Conservation (phyloP, 768 basidiomycete species). For the Mycena chlorophos region DNA sequence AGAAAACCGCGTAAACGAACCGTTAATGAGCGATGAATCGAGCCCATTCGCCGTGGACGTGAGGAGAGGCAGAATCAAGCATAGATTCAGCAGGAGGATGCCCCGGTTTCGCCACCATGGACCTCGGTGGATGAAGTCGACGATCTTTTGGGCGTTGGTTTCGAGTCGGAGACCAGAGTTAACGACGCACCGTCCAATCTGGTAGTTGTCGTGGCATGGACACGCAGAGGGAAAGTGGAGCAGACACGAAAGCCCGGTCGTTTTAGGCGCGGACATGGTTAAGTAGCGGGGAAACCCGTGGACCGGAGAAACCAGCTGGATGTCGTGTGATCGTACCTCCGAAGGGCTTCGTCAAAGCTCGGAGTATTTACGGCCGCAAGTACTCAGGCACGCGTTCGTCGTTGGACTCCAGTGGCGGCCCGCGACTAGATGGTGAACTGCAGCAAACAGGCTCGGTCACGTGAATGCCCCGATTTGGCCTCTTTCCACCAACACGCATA, state of each 20-base stretch:
- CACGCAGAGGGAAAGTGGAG: not conserved
- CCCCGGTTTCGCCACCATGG: conserved; percentile 66
- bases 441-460: not conserved
- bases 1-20: conserved; percentile 22
- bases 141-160: too few relatives aligned
- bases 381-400: not conserved
- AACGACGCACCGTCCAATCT: conserved; percentile 56
- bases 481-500: not conserved
- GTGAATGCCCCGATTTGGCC: not conserved
- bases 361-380: too few relatives aligned
- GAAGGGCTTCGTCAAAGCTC: not conserved
- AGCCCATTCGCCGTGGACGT: conserved; percentile 68
- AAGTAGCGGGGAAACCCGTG: conserved; percentile 19
- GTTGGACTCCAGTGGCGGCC: not conserved
- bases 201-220: conserved; percentile 35
- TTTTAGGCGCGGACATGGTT: not conserved
- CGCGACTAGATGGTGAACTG: not conserved
- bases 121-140: conserved; percentile 59
- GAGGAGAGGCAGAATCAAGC: conserved; percentile 60
- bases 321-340: not conserved
- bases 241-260: conserved; percentile 5
- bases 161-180: too few relatives aligned
- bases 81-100: conserved; percentile 57
- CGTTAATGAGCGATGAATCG: conserved; percentile 67
- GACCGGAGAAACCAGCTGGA: conserved; percentile 16